These are phyloP conservation scores for Zostera marina DNA, from an alignment of 116 monocot genomes.

Conservation along the genomic window DNA sequence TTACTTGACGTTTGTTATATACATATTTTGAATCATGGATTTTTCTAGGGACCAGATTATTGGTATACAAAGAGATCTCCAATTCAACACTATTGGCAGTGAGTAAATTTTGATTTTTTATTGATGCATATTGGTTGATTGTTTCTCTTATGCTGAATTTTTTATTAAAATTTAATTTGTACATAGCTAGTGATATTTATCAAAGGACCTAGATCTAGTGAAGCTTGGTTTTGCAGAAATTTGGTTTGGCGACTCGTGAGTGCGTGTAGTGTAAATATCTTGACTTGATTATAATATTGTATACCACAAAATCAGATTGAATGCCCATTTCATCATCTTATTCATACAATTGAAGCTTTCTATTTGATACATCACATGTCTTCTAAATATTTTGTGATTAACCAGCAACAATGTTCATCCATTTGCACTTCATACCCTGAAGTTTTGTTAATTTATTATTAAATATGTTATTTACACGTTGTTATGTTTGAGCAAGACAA, in stretches of 20 bases:
- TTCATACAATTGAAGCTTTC: conserved; percentile 52
- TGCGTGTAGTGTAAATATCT: too few relatives aligned
- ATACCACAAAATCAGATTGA: conserved; percentile 50
- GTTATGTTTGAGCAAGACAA: too few relatives aligned
- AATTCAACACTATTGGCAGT: conserved; percentile 34
- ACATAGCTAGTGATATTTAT: not conserved
- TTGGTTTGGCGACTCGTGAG: too few relatives aligned
- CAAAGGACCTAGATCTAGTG: too few relatives aligned
- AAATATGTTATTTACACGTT: too few relatives aligned
- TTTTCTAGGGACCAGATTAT: conserved; percentile 45
- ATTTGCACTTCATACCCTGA: too few relatives aligned
- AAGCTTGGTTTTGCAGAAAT: too few relatives aligned
- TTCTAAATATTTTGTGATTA: too few relatives aligned
- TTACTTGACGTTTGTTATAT: not conserved
- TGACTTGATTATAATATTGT: conserved; percentile 83
- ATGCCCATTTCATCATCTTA: conserved; percentile 79
- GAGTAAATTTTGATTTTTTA: conserved; percentile 7
- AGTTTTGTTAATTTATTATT: too few relatives aligned
- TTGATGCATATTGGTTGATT: not conserved
- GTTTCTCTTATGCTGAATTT: not conserved
- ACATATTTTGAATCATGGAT: not conserved
- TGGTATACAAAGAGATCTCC: conserved; percentile 33
- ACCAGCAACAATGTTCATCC: too few relatives aligned
- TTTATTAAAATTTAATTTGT: not conserved
- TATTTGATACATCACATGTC: too few relatives aligned